These are phyloP conservation scores for Fusarium palustre DNA, from an alignment of 2,329 filamentous ascomycete species.

Conservation along the genomic window DNA sequence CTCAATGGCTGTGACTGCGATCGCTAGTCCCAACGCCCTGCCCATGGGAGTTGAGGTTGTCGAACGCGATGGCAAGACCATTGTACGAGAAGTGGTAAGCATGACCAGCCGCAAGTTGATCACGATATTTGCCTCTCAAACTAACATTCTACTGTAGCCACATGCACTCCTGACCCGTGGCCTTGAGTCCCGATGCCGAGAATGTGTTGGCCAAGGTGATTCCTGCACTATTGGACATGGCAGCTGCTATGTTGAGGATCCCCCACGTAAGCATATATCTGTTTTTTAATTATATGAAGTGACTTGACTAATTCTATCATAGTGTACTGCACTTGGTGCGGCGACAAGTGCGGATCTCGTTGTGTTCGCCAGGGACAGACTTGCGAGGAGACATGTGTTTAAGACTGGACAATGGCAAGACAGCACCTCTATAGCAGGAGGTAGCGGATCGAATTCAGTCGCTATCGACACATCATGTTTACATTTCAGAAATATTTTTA, in stretches of 20 bases:
- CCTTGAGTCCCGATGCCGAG: background rate
- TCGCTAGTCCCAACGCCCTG: background rate
- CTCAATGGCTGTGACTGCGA: background rate
- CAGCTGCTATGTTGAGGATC: background rate
- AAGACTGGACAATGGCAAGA: background rate
- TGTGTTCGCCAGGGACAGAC: background rate
- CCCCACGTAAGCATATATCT: background rate
- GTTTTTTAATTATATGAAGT: rapidly evolving
- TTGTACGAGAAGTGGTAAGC: background rate
- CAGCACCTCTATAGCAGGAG: rapidly evolving
- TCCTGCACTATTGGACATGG: background rate
- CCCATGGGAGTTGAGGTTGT: background rate
- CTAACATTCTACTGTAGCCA: background rate
- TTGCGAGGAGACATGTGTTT: background rate
- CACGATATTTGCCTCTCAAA: background rate
- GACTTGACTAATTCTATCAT: background rate
- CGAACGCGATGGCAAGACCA: background rate
- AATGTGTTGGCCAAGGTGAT: background rate
- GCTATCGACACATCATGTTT: background rate
- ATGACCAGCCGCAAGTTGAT: too few species aligned
- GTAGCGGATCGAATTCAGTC: background rate
- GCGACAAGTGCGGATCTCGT: background rate
- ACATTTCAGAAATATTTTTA: background rate
- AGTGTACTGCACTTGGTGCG: background rate
- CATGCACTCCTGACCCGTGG: background rate